Base-by-base conservation (phyloP, 345 rosid genomes). In the Geranium brycei region DNA sequence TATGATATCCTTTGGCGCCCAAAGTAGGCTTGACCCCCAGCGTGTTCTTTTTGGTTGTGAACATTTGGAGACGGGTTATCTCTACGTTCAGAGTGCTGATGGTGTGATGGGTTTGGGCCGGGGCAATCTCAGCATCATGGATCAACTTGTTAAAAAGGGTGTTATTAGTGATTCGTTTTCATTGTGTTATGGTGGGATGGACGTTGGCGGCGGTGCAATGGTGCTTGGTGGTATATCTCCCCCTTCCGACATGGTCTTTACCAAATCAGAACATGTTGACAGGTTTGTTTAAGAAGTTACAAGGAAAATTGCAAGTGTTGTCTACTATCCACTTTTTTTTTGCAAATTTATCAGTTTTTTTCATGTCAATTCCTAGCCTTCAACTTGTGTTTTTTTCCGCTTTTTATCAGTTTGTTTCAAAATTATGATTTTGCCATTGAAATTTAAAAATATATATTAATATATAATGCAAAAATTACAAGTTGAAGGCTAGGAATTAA, bases 151-250 rank as follows among this genome's bases (percentile, higher is more conserved):
- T 53, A 90, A 81, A 47, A 93, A 86, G 68, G 82, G 89, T 59
- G 84, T 79, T 31, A 90, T 93, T 51, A 85, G 79, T 76, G 90
- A 92, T 71, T 89, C 99, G 8, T 93, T 90, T 71, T 80, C 96
- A 6, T 78, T 92, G 67, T 92, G 99, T 75, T 93, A 89, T 63
- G 99, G 99, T 71, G 99, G 97, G 62, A 93, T 93, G 96, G 85
- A 80, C 72, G 62, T 87, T 62, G 99, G 95, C 35, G 96, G 97
- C 4, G 97, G 96, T 40, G 86, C 99, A 0, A 93, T 93, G 99
- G 81, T 90, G 78, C 96, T 93, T 68, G 99, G 99, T 3, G 82
- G 81, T 61, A 78, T 87, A 31, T 66, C 82, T 56, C 75, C 86
- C 31, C 97, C 95, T 2, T 58, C 87, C 40, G 90, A 80, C 64